Evolutionary conservation across 495 filamentous ascomycete species (phyloP).

Genomic region (Saxophila tyrrhenica): DNA sequence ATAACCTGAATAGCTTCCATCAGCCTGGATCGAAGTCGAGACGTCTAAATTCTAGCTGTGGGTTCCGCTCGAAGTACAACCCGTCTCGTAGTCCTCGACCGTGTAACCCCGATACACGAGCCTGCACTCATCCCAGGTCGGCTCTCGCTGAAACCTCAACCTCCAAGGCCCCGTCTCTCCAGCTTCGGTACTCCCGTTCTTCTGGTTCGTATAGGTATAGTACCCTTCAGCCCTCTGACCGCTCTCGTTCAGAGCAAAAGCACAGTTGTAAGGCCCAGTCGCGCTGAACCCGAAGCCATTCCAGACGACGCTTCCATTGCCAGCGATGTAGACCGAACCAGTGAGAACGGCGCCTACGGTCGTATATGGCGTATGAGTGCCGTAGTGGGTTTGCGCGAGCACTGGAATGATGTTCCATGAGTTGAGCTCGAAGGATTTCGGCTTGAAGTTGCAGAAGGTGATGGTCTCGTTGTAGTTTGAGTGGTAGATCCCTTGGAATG

Average conservation of each 20-base stretch:
- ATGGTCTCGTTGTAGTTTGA: conserved; percentile 5
- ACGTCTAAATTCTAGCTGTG: too few species aligned
- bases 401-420: neutral
- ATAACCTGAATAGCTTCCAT: too few species aligned
- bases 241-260: neutral
- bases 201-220: conserved; percentile 7
- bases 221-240: conserved; percentile 1
- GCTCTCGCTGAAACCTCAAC: neutral
- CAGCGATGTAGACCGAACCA: neutral
- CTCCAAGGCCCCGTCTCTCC: conserved; percentile 2
- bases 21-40: too few species aligned
- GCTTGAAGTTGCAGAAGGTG: conserved; percentile 5
- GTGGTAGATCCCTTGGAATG: conserved; percentile 6
- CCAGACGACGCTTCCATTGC: conserved; percentile 3
- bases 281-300: conserved; percentile 5
- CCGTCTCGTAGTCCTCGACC: conserved; percentile 4
- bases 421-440: neutral
- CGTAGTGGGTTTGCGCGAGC: neutral
- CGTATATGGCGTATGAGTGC: conserved; percentile 1
- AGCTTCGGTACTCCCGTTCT: neutral
- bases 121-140: conserved; percentile 4
- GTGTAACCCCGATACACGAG: conserved; percentile 5
- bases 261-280: conserved; percentile 4
- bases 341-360: conserved; percentile 3
- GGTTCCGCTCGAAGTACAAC: neutral